Base-by-base conservation (phyloP, 257 asterid species). In the Plantago major region DNA sequence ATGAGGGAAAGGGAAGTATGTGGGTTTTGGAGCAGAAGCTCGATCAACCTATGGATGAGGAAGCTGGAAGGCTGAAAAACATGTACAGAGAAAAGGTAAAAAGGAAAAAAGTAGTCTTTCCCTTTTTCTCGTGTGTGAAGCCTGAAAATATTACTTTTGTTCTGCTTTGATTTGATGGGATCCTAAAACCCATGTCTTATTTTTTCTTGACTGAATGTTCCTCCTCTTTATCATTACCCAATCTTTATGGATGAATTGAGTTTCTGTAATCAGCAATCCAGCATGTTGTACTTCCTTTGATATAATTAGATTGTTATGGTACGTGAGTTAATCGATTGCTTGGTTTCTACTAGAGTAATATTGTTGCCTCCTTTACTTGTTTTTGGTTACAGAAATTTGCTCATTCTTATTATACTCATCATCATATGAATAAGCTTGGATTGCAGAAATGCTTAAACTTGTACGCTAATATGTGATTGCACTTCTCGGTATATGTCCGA, bases 41-140 rank as follows among this genome's bases (percentile, higher is more conserved):
- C 65, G 99, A 93, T 81, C 97, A 93, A 73, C 94, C 97, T 22
- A 87, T 93, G 99, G 99, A 93, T 51, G 99, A 89, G 76, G 99
- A 93, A 51, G 99, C 96, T 79, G 97, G 86, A 44, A 87, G 79
- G 52, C 83, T 93, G 52, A 87, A 80, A 59, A 85, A 87, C 64
- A 79, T 87, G 99, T 85, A 79, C 15, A 78, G 95, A 76, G 95
- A 93, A 79, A 87, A 93, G 99, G 99, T 85, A 44, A 45, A 54
- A 53, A 26, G 33, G 57, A 10, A 22, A 12, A 18, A 37, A 61
- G 17, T 44, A 45, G 43, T 49, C 46, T 64, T 59, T 58, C 61
- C 57, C 18, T 7, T 49, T 11, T 64, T 9, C 46, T 0, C 2
- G 58, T 19, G 42, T 19, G 9, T 26, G 42, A 53, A 11, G 15